A percentile compares a stretch with the other conserved stretches of the same genome.
These are phyloP conservation scores for Fusarium nematophilum DNA, from an alignment of 2,329 filamentous ascomycete species.

Conservation along the genomic window DNA sequence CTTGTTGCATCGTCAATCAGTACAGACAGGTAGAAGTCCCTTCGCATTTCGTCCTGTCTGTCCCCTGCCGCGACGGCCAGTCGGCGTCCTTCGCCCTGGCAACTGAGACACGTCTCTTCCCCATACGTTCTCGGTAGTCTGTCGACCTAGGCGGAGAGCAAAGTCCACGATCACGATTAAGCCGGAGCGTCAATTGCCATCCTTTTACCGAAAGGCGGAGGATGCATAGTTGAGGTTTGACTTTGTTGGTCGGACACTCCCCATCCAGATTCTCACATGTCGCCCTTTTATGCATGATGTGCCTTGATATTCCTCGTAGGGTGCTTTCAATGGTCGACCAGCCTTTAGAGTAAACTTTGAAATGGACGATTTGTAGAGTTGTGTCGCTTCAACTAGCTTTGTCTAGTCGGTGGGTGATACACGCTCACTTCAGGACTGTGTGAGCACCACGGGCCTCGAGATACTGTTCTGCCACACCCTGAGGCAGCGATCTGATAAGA, in stretches of 20 bases:
- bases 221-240: slow-evolving; percentile 95
- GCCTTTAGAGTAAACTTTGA: neutral
- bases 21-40: slow-evolving; percentile 11
- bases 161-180: slow-evolving; percentile 88
- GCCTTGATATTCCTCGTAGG: slow-evolving; percentile 15
- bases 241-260: slow-evolving; percentile 86
- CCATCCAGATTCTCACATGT: slow-evolving; percentile 17
- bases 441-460: slow-evolving; percentile 92
- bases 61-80: slow-evolving; percentile 66
- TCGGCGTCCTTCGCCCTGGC: slow-evolving; percentile 61
- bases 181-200: slow-evolving; percentile 96
- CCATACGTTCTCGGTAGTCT: slow-evolving; percentile 85
- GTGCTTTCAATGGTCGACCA: neutral
- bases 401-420: neutral
- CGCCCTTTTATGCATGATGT: slow-evolving; percentile 16
- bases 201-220: slow-evolving; percentile 78
- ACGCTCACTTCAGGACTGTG: slow-evolving; percentile 83
- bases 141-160: slow-evolving; percentile 82
- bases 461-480: slow-evolving; percentile 87
- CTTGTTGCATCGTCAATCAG: neutral
- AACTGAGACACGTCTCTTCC: slow-evolving; percentile 68
- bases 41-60: slow-evolving; percentile 12
- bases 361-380: slow-evolving; percentile 1
- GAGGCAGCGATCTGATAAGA: slow-evolving; percentile 81
- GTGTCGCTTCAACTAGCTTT: slow-evolving; percentile 12